Base-by-base conservation (phyloP, 2,329 filamentous ascomycete genomes). In the Alternaria hordeiaustralica region DNA sequence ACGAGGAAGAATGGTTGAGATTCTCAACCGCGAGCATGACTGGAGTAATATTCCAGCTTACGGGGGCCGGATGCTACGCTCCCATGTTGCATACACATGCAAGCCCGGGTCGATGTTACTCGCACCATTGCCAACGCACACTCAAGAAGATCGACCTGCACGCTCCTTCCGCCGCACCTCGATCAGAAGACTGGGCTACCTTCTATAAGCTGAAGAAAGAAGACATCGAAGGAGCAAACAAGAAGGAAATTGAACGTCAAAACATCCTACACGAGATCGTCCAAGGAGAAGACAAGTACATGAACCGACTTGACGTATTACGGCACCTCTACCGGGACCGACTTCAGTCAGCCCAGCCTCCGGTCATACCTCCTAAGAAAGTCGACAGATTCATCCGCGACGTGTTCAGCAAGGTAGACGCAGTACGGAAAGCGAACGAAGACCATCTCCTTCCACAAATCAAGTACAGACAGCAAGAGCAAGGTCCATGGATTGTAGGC, bases 1-100 rank as follows among this genome's bases (percentile, higher is more conserved):
- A 90, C 13, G 95, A 97, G 33, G 96, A 99, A 79, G 96, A 99
- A 82, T 99, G 96, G 96, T 91, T 99, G 69, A 97, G 96, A 76
- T 94, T 98, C 76, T 92, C 93, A 7, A 85, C 87, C 1, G 93
- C 91, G 7, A 88, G 87, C 23, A 89, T 98, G 74, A 94, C 92
- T 21, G 96, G 96, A 60, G 94, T 99, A 5, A 84, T 99, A 47
- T 97, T 92, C 86, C 96, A 99, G 78, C 84, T 99, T 53, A 97
- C 94, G 4, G 94, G 94, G 7, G 89, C 89, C 21, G 96, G 96
- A 13, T 99, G 96, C 77, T 99, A 99, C 79, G 90, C 95, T 5
- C 88, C 93, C 1, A 92, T 90, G 73, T 80, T 98, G 9, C 96
- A 99, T 77, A 82, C 85, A 30, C 87, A 92, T 59, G 81, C 84